Conservation (phyloP, 1,284 basidiomycete genomes). For the Heterobasidion occidentale region DNA sequence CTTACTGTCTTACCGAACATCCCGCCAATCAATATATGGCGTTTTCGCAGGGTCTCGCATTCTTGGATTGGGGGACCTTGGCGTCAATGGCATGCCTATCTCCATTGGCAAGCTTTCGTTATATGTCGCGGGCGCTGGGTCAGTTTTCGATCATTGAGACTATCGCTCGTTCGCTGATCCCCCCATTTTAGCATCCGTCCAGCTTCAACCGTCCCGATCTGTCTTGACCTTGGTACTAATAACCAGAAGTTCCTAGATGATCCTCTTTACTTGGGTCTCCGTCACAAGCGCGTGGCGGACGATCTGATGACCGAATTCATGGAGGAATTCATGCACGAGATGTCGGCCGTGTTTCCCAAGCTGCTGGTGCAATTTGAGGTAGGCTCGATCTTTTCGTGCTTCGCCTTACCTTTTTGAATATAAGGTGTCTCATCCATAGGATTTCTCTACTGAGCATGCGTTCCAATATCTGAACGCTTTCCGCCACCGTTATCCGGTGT, state of each 20-base stretch:
- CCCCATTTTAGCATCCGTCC: constrained; percentile 64
- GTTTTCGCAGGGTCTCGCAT: constrained; percentile 66
- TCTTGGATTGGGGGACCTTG: constrained; percentile 88
- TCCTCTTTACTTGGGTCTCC: constrained; percentile 85
- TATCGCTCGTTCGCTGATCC: background rate
- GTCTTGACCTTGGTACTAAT: constrained; percentile 84
- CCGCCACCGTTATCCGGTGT: constrained; percentile 69
- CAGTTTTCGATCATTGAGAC: constrained; percentile 10
- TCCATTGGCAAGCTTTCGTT: constrained; percentile 90
- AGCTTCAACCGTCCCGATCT: constrained; percentile 80
- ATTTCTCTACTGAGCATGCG: constrained; percentile 83
- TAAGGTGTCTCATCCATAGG: constrained; percentile 28
- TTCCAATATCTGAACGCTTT: constrained; percentile 78
- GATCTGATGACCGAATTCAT: constrained; percentile 75
- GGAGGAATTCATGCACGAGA: constrained; percentile 90
- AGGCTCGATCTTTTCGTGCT: constrained; percentile 7
- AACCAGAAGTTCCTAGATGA: constrained; percentile 78
- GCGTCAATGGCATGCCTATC: constrained; percentile 87
- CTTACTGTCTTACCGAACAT: background rate
- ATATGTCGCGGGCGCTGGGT: constrained; percentile 86
- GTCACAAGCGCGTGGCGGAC: constrained; percentile 61
- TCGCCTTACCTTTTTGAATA: background rate
- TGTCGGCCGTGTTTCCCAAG: constrained; percentile 69
- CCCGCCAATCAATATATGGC: background rate
- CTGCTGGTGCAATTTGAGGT: constrained; percentile 89